Percentiles rank a stretch among this genome's conserved stretches.
phyloP scores from a whole-genome alignment of 2,329 filamentous ascomycete genomes.

The Colletotrichum destructivum region DNA sequence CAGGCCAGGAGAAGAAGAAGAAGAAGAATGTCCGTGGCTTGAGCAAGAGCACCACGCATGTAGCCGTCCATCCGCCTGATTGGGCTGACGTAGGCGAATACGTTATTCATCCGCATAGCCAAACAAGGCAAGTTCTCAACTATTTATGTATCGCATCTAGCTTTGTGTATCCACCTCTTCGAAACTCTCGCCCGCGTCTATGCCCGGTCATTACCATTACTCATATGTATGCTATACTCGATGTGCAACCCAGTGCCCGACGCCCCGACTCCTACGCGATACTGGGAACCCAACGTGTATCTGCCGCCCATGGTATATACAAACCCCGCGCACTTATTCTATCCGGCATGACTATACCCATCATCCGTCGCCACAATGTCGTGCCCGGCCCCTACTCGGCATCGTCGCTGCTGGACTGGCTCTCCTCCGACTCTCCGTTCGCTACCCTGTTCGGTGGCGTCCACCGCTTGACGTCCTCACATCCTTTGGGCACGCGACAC shows the following conservation, averaged over 20 bases:
- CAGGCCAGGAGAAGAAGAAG: neutral
- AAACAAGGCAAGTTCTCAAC: neutral
- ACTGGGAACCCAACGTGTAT: constrained; percentile 10
- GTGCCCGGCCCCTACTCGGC: constrained; percentile 15
- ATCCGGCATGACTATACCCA: neutral
- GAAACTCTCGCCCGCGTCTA: neutral
- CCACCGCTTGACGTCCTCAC: constrained; percentile 66
- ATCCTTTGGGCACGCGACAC: constrained; percentile 77
- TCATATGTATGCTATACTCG: constrained; percentile 1
- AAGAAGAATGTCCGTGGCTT: neutral
- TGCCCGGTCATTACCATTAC: constrained; percentile 16
- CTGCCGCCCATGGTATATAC: constrained; percentile 4
- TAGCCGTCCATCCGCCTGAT: no score
- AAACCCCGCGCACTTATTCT: neutral
- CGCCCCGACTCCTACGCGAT: constrained; percentile 29
- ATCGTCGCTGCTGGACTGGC: constrained; percentile 40
- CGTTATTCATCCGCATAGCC: no score
- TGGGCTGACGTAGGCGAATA: no score
- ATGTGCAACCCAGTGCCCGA: neutral
- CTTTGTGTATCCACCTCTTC: neutral
- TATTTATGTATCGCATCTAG: neutral
- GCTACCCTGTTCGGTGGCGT: constrained; percentile 42
- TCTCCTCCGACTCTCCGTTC: constrained; percentile 18
- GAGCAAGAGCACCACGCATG: neutral
- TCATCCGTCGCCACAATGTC: neutral